Base-by-base conservation (phyloP, 2,329 filamentous ascomycete species). In the Fusarium haematococcum region DNA sequence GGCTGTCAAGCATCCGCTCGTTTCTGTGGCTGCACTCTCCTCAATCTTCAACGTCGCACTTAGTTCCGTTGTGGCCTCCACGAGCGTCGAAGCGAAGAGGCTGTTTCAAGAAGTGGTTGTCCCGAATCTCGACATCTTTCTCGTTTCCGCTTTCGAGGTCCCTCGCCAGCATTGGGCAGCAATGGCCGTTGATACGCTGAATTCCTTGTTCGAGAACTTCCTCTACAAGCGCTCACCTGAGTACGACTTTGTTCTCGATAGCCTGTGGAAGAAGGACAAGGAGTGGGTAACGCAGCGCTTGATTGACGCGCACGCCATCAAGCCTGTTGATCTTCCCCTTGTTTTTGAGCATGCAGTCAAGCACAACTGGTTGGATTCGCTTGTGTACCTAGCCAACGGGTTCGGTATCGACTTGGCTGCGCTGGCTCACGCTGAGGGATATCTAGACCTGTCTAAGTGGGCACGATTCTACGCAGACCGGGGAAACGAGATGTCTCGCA, bases 391-490 rank as follows among this genome's bases (percentile, higher is more conserved):
- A 45, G 91, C 91, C 6, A 97, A 93, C 77, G 94, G 94, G 1
- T 94, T 98, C 79, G 94, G 94, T 11, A 89, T 98, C 68, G 96
- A 98, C 80, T 89, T 98, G 56, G 94, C 94, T 18, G 94, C 95
- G 45, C 89, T 95, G 58, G 95, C 95, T 5, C 95, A 98, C 82
- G 93, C 94, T 25, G 91, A 94, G 75, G 91, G 91, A 6, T 88
- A 91, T n/a, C 90, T 97, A 50, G 94, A 98, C 79, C 86, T 98
- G 18, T 88, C 93, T 25, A 89, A 93, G 68, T 98, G 95, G 94
- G 90, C 94, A 45, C 91, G 91, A 48, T 91, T 91, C 70, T 93
- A 93, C 67, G 86, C 91, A 16, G 91, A 93, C 66, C 88, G 91
- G 39, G 89, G 89, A 30, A 85, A 89, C 57, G 90, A 94, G 43